Conservation (phyloP, 148 eudicot genomes). For the Limonium bicolor region DNA sequence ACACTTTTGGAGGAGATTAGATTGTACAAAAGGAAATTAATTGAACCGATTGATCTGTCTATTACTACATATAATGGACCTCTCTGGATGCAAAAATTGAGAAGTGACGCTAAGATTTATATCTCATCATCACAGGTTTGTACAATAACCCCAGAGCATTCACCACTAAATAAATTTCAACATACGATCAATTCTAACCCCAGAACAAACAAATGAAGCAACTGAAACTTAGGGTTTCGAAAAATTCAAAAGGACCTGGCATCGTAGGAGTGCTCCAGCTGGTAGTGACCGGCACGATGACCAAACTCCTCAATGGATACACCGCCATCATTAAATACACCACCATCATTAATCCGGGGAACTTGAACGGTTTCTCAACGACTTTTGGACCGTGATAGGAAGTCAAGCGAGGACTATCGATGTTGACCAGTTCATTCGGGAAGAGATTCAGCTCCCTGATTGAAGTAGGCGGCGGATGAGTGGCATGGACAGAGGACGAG, state of each 20-base stretch:
- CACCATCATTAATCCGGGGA: slow-evolving; percentile 62
- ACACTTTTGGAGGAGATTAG: too few relatives aligned
- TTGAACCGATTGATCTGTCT: too few relatives aligned
- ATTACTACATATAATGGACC: too few relatives aligned
- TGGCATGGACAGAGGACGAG: slow-evolving; percentile 7
- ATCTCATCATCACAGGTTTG: too few relatives aligned
- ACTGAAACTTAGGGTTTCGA: not conserved
- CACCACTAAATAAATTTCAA: too few relatives aligned
- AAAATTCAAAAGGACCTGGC: slow-evolving; percentile 42
- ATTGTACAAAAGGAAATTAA: too few relatives aligned
- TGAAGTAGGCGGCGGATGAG: not conserved
- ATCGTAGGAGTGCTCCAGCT: slow-evolving; percentile 52
- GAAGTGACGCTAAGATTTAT: too few relatives aligned
- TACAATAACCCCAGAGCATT: too few relatives aligned
- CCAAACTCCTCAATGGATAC: slow-evolving; percentile 55
- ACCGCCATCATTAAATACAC: slow-evolving; percentile 9
- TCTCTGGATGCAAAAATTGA: too few relatives aligned
- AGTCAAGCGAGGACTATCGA: slow-evolving; percentile 8
- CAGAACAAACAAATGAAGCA: not conserved
- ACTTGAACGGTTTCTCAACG: slow-evolving; percentile 46
- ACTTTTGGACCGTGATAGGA: slow-evolving; percentile 11
- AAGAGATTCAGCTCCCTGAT: slow-evolving; percentile 48
- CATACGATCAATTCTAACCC: too few relatives aligned
- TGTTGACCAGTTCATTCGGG: slow-evolving; percentile 38
- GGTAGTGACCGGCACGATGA: slow-evolving; percentile 76